Evolutionary conservation across 306 rosid species (phyloP).

Genomic region (Gastrolobium bilobum): DNA sequence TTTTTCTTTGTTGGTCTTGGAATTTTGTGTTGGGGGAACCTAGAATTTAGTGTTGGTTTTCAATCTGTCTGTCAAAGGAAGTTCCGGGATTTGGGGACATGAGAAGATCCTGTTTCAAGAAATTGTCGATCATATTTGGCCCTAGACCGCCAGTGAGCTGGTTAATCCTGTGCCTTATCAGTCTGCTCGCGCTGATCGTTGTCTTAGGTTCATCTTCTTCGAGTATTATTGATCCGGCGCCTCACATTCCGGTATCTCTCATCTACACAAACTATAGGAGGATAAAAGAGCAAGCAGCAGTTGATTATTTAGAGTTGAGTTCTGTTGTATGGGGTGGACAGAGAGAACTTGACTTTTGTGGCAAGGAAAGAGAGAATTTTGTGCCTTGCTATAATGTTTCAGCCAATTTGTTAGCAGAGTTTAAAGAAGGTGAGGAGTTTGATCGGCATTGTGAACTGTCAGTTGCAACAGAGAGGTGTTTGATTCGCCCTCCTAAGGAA

Average conservation of each 20-base stretch:
- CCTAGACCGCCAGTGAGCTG: slow-evolving; percentile 74
- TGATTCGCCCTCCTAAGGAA: slow-evolving; percentile 89
- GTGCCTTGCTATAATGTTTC: slow-evolving; percentile 92
- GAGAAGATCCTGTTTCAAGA: slow-evolving; percentile 84
- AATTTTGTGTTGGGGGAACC: slow-evolving; percentile 54
- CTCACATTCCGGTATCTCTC: slow-evolving; percentile 58
- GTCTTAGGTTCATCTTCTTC: slow-evolving; percentile 76
- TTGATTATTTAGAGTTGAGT: slow-evolving; percentile 79
- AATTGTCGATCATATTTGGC: slow-evolving; percentile 69
- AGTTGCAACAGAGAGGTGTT: slow-evolving; percentile 63
- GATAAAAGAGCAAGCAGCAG: slow-evolving; percentile 79
- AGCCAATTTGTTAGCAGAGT: slow-evolving; percentile 70
- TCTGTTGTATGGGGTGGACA: slow-evolving; percentile 64
- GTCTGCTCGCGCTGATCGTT: slow-evolving; percentile 66
- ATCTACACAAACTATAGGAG: slow-evolving; percentile 78
- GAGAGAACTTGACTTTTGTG: slow-evolving; percentile 78
- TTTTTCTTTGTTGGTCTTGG: slow-evolving; percentile 48
- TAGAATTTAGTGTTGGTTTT: slow-evolving; percentile 52
- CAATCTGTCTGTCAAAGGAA: slow-evolving; percentile 41
- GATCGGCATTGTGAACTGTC: slow-evolving; percentile 83
- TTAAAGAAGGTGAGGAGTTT: slow-evolving; percentile 79
- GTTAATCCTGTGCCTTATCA: slow-evolving; percentile 75
- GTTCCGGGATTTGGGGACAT: slow-evolving; percentile 73
- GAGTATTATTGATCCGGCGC: slow-evolving; percentile 56
- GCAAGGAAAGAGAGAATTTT: slow-evolving; percentile 80